Evolutionary conservation across 352 stramenopile genomes (phyloP), one percentile per base, ranked within the genome.

Genomic region (Plasmopara halstedii): DNA sequence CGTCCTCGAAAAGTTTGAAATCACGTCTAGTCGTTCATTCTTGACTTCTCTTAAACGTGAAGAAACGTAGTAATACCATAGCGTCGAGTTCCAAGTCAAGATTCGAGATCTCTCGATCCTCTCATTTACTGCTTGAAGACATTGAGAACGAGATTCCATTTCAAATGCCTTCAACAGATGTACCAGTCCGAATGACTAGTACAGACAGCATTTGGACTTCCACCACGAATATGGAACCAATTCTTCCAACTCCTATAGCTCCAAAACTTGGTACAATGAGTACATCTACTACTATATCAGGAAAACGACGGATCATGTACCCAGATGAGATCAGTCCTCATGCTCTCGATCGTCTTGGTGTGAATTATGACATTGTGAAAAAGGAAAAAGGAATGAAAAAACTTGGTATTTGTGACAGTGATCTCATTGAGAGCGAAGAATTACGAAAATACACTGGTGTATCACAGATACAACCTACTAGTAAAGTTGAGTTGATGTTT

Each of bases 321-420:
- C 44, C 46, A 9, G 42, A 68, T 27, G 50, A 61, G 6, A 38
- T 83, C 42, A 80, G 68, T 46, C 65, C 41, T 15, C 68, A 80
- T 40, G 67, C 70, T 2, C 54, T 84, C 5, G 65, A 77, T 42
- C 67, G 68, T 27, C 67, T 84, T 25, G 74, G 74, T 22, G 72
- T 86, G n/a, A 75, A 74, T 34, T 7, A 52, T 0, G 73, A 83
- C 21, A 78, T 81, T 6, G 50, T 85, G 50, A 76, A 74, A 46
- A 77, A 83, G 23, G 74, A 86, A 43, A 86, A 84, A 21, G 69
- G 70, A 18, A 84, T 86, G 74, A 81, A 84, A 53, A 86, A 86
- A 48, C 58, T 86, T 20, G 72, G 74, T 7, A 83, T 84, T 51
- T 83, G 64, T 41, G 74, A 86, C 44, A 56, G 73, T 21, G 72